Base-by-base conservation (phyloP, 495 filamentous ascomycete species). In the Platismatia glauca region DNA sequence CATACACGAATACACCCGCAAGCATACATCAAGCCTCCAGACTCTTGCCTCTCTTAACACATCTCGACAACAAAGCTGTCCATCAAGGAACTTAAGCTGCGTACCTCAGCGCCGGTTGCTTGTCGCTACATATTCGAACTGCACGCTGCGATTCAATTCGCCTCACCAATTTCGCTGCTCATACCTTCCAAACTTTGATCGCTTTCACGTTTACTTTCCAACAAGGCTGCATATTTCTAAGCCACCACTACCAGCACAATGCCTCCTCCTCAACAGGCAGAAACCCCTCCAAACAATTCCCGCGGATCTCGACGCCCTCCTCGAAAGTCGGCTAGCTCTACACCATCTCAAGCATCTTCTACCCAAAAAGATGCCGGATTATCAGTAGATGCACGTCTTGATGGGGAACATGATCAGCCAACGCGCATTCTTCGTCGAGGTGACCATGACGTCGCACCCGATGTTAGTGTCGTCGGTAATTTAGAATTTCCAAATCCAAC, bases 151-250 rank as follows among this genome's bases (percentile, higher is more conserved):
- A 4, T 39, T 61, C n/a, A 41, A 24, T 33, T 44, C 6, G 7
- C 7, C 22, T 6, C 12, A 13, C 12, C 15, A 20, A 18, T 53
- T 13, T 20, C 9, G 16, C 27, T 53, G 6, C 50, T 29, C 29
- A 7, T 33, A 53, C 15, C 11, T 33, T 29, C 1, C 29, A 53
- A 9, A 33, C 59, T 29, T 52, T 55, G 53, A 48, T 57, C 22
- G 22, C 8, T 62, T 57, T 33, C n/a, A 29, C 39, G 4, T 29
- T 34, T 46, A 27, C 6, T 12, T 29, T 22, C 43, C 59, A 52
- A 59, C 43, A 62, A 43, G 67, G 67, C 67, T 69, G 67, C 62
- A 65, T 69, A 69, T 69, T 69, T 67, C 53, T 62, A 69, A 67
- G 67, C 67, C 67, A 64, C 57, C 13, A 53, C 9, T 24, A 55